Base-by-base conservation (phyloP, 768 basidiomycete species). In the Pleurotus citrinopileatus region DNA sequence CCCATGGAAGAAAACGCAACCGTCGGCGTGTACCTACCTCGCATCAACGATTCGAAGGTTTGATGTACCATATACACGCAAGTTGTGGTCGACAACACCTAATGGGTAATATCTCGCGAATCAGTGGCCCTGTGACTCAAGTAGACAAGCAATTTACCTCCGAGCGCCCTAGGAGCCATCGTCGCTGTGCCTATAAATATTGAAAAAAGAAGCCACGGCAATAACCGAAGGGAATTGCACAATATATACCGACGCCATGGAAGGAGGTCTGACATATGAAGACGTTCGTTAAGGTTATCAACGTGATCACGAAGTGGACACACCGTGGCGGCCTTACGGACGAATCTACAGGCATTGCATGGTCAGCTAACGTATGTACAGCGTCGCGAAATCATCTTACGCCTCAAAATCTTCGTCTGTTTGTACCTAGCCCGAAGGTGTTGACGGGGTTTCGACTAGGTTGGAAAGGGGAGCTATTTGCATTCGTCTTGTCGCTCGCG, bases 41-140 rank as follows among this genome's bases (percentile, higher is more conserved):
- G 62, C 60, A 48, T 69, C 69, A 36, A 66, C 64, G 36, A 73
- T 69, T 36, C 77, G 69, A 29, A 80, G 58, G 57, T 77, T 77
- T 45, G 61, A 48, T 3, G 72, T 66, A 12, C 77, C 78, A 62
- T 79, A 74, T 0, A 80, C 78, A 10, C 61, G 62, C 22, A 75
- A 59, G 29, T 67, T 64, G 27, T 67, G 64, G 53, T 75, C 75
- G 55, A 79, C 74, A 25, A 77, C 76, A 38, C 79, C 64, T 63
- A 23, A 13, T 15, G 12, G 8, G 15, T 7, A 23, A n/a, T 46
- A n/a, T 7, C n/a, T 9, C 17, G 20, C 20, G 15, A 46, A 15
- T 23, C 25, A 6, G 20, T 25, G 6, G 2, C n/a, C 17, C 44
- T 12, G n/a, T n/a, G 17, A n/a, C n/a, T n/a, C n/a, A n/a, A n/a